Percentiles rank a stretch among this genome's conserved stretches.
These are phyloP conservation scores for Albophoma yamanashiensis DNA, from an alignment of 2,329 filamentous ascomycete species.

Conservation along the genomic window DNA sequence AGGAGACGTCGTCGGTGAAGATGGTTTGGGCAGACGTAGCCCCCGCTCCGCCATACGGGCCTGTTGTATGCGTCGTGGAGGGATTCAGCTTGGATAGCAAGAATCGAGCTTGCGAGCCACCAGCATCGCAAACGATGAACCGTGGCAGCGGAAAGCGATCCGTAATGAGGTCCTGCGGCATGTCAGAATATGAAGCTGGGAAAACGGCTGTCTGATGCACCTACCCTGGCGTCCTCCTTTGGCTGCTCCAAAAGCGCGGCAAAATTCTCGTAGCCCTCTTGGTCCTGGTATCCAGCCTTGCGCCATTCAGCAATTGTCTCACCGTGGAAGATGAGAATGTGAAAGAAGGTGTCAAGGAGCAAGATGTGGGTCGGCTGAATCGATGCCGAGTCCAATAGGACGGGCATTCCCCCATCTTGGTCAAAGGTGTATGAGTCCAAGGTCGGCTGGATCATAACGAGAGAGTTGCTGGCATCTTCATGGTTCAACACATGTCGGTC, in stretches of 20 bases:
- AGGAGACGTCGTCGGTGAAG: slow-evolving; percentile 94
- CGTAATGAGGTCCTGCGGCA: slow-evolving; percentile 74
- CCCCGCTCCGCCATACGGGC: slow-evolving; percentile 80
- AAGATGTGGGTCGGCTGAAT: slow-evolving; percentile 92
- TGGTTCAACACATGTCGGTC: slow-evolving; percentile 95
- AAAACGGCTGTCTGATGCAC: slow-evolving; percentile 17
- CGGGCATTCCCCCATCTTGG: slow-evolving; percentile 82
- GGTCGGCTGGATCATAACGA: slow-evolving; percentile 98
- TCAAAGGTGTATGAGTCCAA: slow-evolving; percentile 96
- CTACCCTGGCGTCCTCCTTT: slow-evolving; percentile 89
- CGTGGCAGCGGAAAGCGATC: slow-evolving; percentile 96
- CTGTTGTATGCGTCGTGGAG: slow-evolving; percentile 89
- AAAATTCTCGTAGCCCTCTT: slow-evolving; percentile 98
- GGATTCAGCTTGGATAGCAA: slow-evolving; percentile 94
- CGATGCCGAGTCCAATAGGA: slow-evolving; percentile 91
- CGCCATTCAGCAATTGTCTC: slow-evolving; percentile 98
- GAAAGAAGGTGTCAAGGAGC: slow-evolving; percentile 96
- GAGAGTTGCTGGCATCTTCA: slow-evolving; percentile 90
- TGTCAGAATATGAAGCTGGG: slow-evolving; percentile 6
- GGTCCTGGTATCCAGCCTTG: slow-evolving; percentile 94
- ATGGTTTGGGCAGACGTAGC: slow-evolving; percentile 89
- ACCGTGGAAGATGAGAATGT: slow-evolving; percentile 97
- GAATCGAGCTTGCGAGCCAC: slow-evolving; percentile 95
- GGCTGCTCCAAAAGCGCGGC: slow-evolving; percentile 77
- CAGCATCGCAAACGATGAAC: slow-evolving; percentile 98